Evolutionary conservation across 306 rosid genomes (phyloP), one percentile per base, ranked within the genome.

Genomic region (Biancaea sappan): DNA sequence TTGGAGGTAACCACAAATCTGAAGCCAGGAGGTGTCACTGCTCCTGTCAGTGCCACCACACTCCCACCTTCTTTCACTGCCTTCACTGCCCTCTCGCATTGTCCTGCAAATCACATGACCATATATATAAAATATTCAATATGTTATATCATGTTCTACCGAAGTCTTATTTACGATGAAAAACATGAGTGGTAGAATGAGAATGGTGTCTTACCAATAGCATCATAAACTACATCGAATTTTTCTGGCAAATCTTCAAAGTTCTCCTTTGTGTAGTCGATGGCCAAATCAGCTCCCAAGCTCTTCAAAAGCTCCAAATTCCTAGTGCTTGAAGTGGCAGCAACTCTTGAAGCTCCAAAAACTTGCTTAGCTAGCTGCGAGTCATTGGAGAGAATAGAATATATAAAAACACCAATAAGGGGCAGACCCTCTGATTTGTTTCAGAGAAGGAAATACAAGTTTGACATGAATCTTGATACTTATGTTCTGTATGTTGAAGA

Each of bases 1-100:
- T 93, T 79, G 10, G 98, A 91, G 41, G 96, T 89, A 5, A 93
- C 96, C 11, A 93, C 97, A 77, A 91, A 93, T 88, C 98, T 89
- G 87, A 93, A 93, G 5, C 97, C 98, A 43, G 98, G 96, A 47
- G 97, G 88, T 16, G 94, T 91, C 43, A 93, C 90, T 1, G 94
- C 96, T 9, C 98, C 98, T 6, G 97, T 93, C 18, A 91, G 76
- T 13, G 85, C 98, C 35, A 91, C 98, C 54, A 93, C 96, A 46
- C 91, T 85, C 2, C 98, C 98, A n/a, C 90, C 97, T 80, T 93
- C 96, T 86, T 91, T 89, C 72, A 91, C 85, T 53, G 78, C 93
- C 79, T 87, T 91, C 89, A 91, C 96, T 51, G 97, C 98, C 81
- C 72, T 86, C 2, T 93, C 98, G 69, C 97, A 91, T 78, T 93